Percentiles rank a stretch among this genome's conserved stretches.
Conservation (phyloP, 2,329 filamentous ascomycete genomes). For the Aspergillus sp. region DNA sequence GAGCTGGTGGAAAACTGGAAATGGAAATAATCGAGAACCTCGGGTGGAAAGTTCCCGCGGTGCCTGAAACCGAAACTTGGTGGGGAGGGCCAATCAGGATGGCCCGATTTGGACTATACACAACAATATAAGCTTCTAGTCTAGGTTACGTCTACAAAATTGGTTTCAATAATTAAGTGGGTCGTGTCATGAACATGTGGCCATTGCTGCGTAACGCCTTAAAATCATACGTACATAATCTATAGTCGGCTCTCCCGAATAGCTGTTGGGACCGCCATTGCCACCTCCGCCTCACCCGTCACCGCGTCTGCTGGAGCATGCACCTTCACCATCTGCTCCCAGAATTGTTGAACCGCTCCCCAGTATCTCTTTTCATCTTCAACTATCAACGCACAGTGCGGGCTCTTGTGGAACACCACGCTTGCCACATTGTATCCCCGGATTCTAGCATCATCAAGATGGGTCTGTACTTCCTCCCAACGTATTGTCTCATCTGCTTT, state of each 20-base stretch:
- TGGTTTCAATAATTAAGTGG: not conserved
- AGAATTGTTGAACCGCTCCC: slow-evolving; percentile 8
- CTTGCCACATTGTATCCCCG: slow-evolving; percentile 3
- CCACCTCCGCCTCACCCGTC: not conserved
- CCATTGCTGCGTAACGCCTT: not conserved
- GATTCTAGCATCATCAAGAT: slow-evolving; percentile 9
- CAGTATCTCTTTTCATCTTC: slow-evolving; percentile 16
- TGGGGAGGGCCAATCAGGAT: not conserved
- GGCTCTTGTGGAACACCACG: slow-evolving; percentile 6
- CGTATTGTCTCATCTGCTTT: slow-evolving; percentile 12
- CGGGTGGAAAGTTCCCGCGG: no score
- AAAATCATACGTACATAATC: not conserved
- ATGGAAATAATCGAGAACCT: no score
- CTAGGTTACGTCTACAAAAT: not conserved
- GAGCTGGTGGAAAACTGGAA: not conserved
- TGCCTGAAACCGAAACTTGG: no score
- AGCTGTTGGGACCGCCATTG: not conserved
- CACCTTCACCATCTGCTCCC: not conserved
- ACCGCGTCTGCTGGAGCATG: not conserved
- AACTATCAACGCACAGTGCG: slow-evolving; percentile 16
- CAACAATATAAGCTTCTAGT: not conserved
- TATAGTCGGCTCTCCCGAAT: slow-evolving; percentile 6
- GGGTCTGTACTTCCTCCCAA: slow-evolving; percentile 9
- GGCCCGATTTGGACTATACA: not conserved
- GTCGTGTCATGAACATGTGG: not conserved